Conservation (phyloP, 495 filamentous ascomycete genomes). For the Penicillium antarcticum region DNA sequence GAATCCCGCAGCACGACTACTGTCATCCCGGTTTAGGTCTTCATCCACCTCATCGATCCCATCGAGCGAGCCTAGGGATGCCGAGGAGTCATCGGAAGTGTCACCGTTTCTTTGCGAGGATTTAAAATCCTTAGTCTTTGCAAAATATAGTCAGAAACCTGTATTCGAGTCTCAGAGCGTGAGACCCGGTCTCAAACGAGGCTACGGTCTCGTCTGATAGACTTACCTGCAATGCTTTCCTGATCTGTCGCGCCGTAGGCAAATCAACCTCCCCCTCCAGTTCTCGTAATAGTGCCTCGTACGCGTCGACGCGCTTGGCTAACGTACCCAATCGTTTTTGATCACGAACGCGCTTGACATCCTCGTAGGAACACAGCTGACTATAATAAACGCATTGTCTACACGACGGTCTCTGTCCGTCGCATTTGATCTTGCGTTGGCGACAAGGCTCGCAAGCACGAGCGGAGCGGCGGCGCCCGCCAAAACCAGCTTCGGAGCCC, state of each 20-base stretch:
- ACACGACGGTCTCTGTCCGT: slow-evolving; percentile 51
- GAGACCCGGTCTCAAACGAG: not conserved
- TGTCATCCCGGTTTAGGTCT: slow-evolving; percentile 53
- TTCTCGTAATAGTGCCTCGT: slow-evolving; percentile 42
- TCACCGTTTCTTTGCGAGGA: not conserved
- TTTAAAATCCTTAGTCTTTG: slow-evolving; percentile 5
- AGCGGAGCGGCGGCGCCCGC: slow-evolving; percentile 34
- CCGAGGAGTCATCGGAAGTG: slow-evolving; percentile 20
- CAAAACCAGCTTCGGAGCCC: not conserved
- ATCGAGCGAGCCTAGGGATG: slow-evolving; percentile 54
- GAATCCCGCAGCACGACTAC: slow-evolving; percentile 50
- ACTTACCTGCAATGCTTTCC: slow-evolving; percentile 32
- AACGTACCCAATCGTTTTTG: slow-evolving; percentile 45
- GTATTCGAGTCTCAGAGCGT: not conserved
- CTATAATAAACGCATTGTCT: slow-evolving; percentile 49
- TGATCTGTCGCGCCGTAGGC: slow-evolving; percentile 28
- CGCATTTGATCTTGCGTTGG: slow-evolving; percentile 63
- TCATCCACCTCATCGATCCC: slow-evolving; percentile 56
- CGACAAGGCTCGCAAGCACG: slow-evolving; percentile 72
- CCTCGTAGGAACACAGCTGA: slow-evolving; percentile 48
- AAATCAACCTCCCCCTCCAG: slow-evolving; percentile 31
- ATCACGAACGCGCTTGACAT: slow-evolving; percentile 57
- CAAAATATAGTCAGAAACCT: not conserved
- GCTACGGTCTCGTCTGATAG: not conserved
- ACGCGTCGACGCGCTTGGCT: slow-evolving; percentile 40